phyloP scores from a whole-genome alignment of 108 stramenopile species.

The Cyclotella baltica region DNA sequence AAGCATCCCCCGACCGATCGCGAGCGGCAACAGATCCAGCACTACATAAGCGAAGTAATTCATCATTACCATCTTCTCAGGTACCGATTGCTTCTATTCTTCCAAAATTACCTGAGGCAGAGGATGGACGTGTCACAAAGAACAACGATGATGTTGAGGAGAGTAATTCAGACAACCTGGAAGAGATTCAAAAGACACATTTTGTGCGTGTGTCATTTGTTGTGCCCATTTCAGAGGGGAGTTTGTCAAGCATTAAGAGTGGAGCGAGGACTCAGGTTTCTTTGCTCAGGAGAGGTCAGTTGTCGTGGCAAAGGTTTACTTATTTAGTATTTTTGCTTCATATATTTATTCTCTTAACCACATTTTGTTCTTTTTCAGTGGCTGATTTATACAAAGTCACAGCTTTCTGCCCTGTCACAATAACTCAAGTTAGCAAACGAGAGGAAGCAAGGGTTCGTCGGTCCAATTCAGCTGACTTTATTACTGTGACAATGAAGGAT shows the following conservation, averaged over 20 bases:
- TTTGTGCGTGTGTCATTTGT: constrained; percentile 75
- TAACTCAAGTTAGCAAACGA: constrained; percentile 68
- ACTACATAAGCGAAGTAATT: constrained; percentile 31
- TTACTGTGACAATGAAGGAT: constrained; percentile 88
- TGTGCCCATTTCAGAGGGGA: constrained; percentile 76
- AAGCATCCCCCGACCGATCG: not conserved
- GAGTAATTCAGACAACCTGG: constrained; percentile 35
- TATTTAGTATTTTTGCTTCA: not conserved
- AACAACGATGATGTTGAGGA: constrained; percentile 1
- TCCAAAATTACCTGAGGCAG: constrained; percentile 6
- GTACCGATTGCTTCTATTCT: constrained; percentile 15
- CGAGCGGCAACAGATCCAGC: not conserved
- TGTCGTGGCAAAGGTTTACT: not conserved
- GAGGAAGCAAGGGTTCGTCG: constrained; percentile 62
- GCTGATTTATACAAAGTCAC: constrained; percentile 87
- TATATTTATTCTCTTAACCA: not conserved
- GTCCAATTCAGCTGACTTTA: constrained; percentile 85
- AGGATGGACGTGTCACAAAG: not conserved
- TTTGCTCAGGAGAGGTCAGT: constrained; percentile 56
- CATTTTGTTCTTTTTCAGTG: constrained; percentile 21
- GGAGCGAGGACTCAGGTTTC: constrained; percentile 83
- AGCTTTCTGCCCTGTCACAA: constrained; percentile 82
- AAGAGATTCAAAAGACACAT: constrained; percentile 65
- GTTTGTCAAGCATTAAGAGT: constrained; percentile 77
- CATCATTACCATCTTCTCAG: constrained; percentile 4